A percentile compares a stretch with the other conserved stretches of the same genome.
Evolutionary conservation across 2,329 filamentous ascomycete genomes (phyloP).

Genomic region (Talaromyces sp.): DNA sequence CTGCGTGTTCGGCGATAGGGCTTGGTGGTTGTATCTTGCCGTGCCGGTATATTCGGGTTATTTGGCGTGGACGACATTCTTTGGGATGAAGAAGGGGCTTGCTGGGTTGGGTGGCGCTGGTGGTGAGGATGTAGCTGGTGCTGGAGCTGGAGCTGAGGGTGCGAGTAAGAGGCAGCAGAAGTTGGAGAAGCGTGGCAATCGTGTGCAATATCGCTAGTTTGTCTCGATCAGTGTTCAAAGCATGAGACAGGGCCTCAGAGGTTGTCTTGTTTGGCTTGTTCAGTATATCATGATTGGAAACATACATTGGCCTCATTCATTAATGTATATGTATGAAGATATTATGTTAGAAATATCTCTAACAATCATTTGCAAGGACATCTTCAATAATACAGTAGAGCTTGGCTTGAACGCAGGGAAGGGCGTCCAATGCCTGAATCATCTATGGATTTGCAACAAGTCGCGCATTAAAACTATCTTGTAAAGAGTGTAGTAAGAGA

Average conservation of each 20-base stretch:
- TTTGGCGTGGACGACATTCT: constrained; percentile 45
- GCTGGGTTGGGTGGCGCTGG: constrained; percentile 40
- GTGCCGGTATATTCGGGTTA: constrained; percentile 49
- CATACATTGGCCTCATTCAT: background rate
- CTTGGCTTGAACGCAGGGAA: too few relatives aligned
- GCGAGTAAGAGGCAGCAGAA: constrained; percentile 52
- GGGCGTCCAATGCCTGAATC: too few relatives aligned
- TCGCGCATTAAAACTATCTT: too few relatives aligned
- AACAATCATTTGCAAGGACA: too few relatives aligned
- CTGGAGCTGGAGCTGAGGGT: background rate
- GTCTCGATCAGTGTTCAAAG: background rate
- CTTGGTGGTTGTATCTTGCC: constrained; percentile 60
- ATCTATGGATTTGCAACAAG: too few relatives aligned
- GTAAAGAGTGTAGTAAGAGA: too few relatives aligned
- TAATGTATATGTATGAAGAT: background rate
- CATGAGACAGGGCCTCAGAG: background rate
- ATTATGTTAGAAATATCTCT: too few relatives aligned
- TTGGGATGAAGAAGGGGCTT: constrained; percentile 45
- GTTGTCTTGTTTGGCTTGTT: background rate
- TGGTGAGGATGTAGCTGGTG: constrained; percentile 16
- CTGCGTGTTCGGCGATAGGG: constrained; percentile 75
- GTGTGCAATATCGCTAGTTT: constrained; percentile 41
- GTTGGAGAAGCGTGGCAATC: constrained; percentile 50
- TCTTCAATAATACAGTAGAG: background rate
- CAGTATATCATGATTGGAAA: background rate